Evolutionary conservation across 306 rosid genomes (phyloP), one percentile per base, ranked within the genome.

Genomic region (Mimosa pudica): DNA sequence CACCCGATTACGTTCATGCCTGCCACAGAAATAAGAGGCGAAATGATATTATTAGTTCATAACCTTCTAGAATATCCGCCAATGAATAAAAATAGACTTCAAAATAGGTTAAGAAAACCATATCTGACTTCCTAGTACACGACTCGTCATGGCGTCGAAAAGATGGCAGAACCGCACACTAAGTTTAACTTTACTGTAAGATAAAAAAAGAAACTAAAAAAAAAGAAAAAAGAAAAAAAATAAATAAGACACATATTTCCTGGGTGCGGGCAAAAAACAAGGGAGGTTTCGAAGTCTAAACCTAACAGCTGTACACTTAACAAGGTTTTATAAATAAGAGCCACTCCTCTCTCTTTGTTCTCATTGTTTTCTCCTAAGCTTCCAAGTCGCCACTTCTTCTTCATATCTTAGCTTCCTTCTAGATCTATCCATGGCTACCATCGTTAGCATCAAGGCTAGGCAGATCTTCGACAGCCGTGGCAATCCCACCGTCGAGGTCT

Each of bases 381-480:
- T 0, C 1, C 51, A n/a, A 45, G 38, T 70, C n/a, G 18, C 57
- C 6, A 70, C 36, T 4, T 45, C 55, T 11, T 45, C 74, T 4
- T 45, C 30, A 24, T 24, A 24, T 24, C 30, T 24, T 24, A 24
- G 30, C 30, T 24, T 24, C 30, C 49, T 51, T 66, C 2, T 8
- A 38, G 86, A 82, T 82, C 87, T 82, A 92, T 82, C 87, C 81
- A 92, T 91, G 98, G 96, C 93, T 20, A 75, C 92, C 16, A 95
- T 93, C 73, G n/a, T 35, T 8, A 51, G 10, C 72, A 81, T 95
- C 79, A 86, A 91, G 87, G 99, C 99, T 0, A 87, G 99, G 45
- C 98, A 93, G 93, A 91, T 95, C 96, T 95, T 95, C 80, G 99
- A 95, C 91, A 95, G 99, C 87, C 99, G 99, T 89, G 99, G 99